Percentiles rank a stretch among this genome's conserved stretches.
phyloP scores from a whole-genome alignment of 2,329 filamentous ascomycete genomes.

The Penicillium expansum region DNA sequence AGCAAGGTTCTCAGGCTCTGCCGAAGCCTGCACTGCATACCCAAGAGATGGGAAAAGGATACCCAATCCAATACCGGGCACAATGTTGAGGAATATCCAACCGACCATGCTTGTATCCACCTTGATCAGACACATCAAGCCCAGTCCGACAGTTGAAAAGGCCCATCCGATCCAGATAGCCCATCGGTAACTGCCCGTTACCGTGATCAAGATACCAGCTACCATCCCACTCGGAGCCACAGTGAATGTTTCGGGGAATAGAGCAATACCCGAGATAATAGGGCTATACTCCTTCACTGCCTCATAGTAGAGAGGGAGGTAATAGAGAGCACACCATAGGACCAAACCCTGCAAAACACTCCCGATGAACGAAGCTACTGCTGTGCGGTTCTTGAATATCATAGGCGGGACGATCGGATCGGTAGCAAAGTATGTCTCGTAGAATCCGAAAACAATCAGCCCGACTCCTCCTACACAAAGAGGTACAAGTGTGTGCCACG shows the following conservation, averaged over 20 bases:
- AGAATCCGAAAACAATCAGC: constrained; percentile 54
- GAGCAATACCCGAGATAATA: constrained; percentile 54
- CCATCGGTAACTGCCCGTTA: constrained; percentile 60
- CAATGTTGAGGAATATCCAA: constrained; percentile 62
- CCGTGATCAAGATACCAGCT: constrained; percentile 48
- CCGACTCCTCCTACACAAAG: constrained; percentile 55
- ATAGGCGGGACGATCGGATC: constrained; percentile 51
- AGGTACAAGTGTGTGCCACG: constrained; percentile 61
- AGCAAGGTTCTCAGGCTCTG: constrained; percentile 56
- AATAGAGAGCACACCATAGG: constrained; percentile 55
- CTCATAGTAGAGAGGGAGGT: constrained; percentile 47
- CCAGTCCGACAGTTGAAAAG: constrained; percentile 57
- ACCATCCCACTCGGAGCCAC: constrained; percentile 60
- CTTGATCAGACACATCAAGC: constrained; percentile 42
- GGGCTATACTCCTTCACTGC: constrained; percentile 54
- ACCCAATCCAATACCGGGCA: constrained; percentile 61
- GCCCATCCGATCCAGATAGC: constrained; percentile 62
- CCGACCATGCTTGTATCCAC: constrained; percentile 49
- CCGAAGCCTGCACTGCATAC: constrained; percentile 62
- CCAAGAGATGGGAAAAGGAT: constrained; percentile 64
- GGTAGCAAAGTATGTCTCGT: constrained; percentile 51
- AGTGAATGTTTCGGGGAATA: constrained; percentile 61
- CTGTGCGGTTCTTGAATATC: constrained; percentile 48
- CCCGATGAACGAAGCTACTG: constrained; percentile 51
- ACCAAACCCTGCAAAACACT: constrained; percentile 56